A percentile compares a stretch with the other conserved stretches of the same genome.
Evolutionary conservation across 2,329 filamentous ascomycete genomes (phyloP).

Genomic region (Fonsecaea multimorphosa): DNA sequence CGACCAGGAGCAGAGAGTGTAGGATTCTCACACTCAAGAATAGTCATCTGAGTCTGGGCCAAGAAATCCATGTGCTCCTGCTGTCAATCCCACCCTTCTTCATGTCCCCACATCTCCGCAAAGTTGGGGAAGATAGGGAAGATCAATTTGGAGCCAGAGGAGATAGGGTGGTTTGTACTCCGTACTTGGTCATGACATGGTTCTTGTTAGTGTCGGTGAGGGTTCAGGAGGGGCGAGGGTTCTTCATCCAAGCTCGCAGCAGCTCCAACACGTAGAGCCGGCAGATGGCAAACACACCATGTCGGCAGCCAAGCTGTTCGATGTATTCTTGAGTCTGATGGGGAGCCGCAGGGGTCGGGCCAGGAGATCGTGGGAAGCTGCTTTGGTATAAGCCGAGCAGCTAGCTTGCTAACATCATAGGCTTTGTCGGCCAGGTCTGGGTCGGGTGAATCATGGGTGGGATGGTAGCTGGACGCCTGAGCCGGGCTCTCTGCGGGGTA

Average conservation of each 20-base stretch:
- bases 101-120: constrained; percentile 16
- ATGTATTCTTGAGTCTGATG: not conserved
- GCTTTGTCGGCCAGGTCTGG: not conserved
- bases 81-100: constrained; percentile 1
- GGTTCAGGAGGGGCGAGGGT: not conserved
- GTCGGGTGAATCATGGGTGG: not conserved
- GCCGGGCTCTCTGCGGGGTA: not conserved
- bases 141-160: not conserved
- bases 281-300: not conserved
- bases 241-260: not conserved
- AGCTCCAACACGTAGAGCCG: not conserved
- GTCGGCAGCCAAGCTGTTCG: not conserved
- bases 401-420: not conserved
- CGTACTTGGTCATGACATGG: not conserved
- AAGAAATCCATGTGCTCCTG: not conserved
- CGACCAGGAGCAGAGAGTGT: not conserved
- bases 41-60: constrained; percentile 6
- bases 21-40: not conserved
- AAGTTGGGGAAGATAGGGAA: constrained; percentile 13
- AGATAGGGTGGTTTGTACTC: not conserved
- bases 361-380: not conserved
- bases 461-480: not conserved
- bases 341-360: not conserved
- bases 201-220: not conserved
- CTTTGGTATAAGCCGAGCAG: not conserved